Percentiles rank a stretch among this genome's conserved stretches.
These are phyloP conservation scores for Coniochaeta prunicola DNA, from an alignment of 2,329 filamentous ascomycete species.

Conservation along the genomic window DNA sequence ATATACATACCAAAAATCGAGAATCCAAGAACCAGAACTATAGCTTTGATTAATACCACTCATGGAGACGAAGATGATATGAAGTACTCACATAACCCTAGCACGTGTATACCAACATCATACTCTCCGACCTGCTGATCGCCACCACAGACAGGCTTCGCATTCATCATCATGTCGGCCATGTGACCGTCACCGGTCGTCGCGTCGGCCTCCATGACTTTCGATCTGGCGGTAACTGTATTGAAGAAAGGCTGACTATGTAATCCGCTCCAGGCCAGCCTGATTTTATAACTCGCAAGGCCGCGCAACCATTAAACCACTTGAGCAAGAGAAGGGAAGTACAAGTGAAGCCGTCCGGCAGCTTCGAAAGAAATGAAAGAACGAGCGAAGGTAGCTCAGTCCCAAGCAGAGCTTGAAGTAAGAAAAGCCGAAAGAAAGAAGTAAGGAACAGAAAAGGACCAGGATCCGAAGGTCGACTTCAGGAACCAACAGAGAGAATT, in stretches of 20 bases:
- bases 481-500: slow-evolving; percentile 8
- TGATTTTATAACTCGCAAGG: background rate
- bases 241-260: background rate
- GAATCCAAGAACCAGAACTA: slow-evolving; percentile 31
- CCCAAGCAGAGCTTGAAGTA: slow-evolving; percentile 10
- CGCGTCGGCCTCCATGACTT: slow-evolving; percentile 4
- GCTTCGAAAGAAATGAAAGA: slow-evolving; percentile 21
- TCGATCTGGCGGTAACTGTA: background rate
- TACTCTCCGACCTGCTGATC: slow-evolving; percentile 29
- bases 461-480: slow-evolving; percentile 13
- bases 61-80: background rate
- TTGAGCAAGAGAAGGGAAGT: slow-evolving; percentile 12
- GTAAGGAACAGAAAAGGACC: slow-evolving; percentile 14
- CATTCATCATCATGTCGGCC: slow-evolving; percentile 12
- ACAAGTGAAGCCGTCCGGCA: slow-evolving; percentile 29
- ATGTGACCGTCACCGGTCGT: background rate
- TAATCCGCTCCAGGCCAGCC: background rate
- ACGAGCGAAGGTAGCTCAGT: slow-evolving; percentile 12
- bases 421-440: slow-evolving; percentile 7
- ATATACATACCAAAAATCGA: slow-evolving; percentile 28
- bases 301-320: slow-evolving; percentile 5
- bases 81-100: slow-evolving; percentile 31
- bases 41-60: slow-evolving; percentile 5
- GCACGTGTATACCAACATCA: slow-evolving; percentile 32
- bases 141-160: slow-evolving; percentile 32